Evolutionary conservation across 2,329 filamentous ascomycete species (phyloP).

Genomic region (Fusarium aywerte): DNA sequence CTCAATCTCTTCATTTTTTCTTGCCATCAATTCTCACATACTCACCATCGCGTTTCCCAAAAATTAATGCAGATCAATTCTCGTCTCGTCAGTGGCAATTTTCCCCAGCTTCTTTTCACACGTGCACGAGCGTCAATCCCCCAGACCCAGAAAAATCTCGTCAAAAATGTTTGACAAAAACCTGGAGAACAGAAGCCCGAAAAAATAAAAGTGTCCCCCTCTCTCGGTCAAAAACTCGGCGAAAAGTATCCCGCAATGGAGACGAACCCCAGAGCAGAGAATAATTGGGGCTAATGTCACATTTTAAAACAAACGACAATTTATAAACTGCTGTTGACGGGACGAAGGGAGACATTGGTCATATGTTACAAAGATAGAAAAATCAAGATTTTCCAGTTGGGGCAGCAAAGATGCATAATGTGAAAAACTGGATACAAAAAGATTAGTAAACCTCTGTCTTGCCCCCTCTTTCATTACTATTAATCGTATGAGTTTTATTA

Average conservation of each 20-base stretch:
- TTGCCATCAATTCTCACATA: not conserved
- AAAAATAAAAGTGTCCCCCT: not conserved
- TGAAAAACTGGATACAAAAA: not conserved
- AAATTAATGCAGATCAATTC: not conserved
- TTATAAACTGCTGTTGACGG: not conserved
- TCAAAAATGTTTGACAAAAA: conserved; percentile 1
- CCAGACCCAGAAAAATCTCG: conserved; percentile 23
- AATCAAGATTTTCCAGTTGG: not conserved
- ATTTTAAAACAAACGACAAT: not conserved
- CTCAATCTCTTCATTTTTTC: no score
- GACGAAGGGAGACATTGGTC: no score
- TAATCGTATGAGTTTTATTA: conserved; percentile 3
- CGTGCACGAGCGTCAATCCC: conserved; percentile 1
- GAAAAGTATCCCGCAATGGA: conserved; percentile 11
- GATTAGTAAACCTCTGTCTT: no score
- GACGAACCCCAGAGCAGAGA: not conserved
- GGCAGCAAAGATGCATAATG: not conserved
- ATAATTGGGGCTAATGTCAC: conserved; percentile 13
- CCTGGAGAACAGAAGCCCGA: conserved; percentile 1
- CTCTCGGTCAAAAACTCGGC: conserved; percentile 24
- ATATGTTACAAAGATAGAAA: not conserved
- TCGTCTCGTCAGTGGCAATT: conserved; percentile 6
- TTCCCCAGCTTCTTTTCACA: conserved; percentile 18
- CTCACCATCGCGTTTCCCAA: not conserved
- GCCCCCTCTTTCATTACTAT: no score